Base-by-base conservation (phyloP, 805 yeast species). In the Saccharomycopsis amapae region DNA sequence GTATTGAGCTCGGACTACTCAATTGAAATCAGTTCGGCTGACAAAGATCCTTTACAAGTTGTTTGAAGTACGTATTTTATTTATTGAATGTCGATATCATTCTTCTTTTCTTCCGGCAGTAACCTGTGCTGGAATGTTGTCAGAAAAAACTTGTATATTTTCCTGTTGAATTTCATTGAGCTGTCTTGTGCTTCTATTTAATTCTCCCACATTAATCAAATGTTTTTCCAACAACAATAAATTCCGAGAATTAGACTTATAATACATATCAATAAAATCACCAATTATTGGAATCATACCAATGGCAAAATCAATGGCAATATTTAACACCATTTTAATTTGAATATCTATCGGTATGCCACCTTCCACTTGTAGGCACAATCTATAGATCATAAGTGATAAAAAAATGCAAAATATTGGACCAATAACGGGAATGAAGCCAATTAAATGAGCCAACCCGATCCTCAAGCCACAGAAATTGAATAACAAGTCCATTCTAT, bases 221-320 rank as follows among this genome's bases (percentile, higher is more conserved):
- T 76, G 73, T 35, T 69, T 69, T 54, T 83, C 89, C 48, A 84
- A 60, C 24, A 82, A 53, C 34, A 79, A 63, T 50, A 77, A 78
- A 60, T 86, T 86, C 47, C 95, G 68, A 44, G 84, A 78, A 56
- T 83, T 84, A 19, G 87, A 75, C 63, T 84, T 82, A 64, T 81
- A 86, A 0, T 81, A 79, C 23, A 85, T 75, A 49, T 74, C 78
- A 22, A 81, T 67, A 22, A 85, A 57, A 53, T 79, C 85, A 23
- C 95, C 95, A 19, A 85, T 75, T 28, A 86, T 58, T 0, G 95
- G 95, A 19, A 84, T 75, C 49, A 86, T 64, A 2, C 90, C 86
- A 26, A 86, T 62, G 2, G 70, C 68, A 53, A 84, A 82, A 61
- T 86, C 95, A 40, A 85, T 62, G 18, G 67, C 56, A n/a, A 84